Conservation (phyloP, 345 rosid genomes). For the Aquilaria sinensis region DNA sequence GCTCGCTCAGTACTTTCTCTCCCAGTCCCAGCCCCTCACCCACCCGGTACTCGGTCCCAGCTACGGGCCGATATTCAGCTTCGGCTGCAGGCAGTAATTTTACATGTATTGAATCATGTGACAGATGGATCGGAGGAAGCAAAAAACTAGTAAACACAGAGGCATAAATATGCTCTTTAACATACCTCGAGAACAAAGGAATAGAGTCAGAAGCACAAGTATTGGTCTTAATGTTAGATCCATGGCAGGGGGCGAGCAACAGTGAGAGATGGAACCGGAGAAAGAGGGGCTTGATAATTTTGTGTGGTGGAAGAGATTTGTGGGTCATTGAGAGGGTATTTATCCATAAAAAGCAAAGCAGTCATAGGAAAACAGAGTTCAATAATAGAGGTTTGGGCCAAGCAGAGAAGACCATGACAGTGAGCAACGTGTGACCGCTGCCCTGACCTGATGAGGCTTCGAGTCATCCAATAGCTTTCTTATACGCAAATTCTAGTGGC, state of each 20-base stretch:
- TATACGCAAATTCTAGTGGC: no score
- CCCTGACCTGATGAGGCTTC: no score
- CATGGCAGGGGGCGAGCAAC: constrained; percentile 1
- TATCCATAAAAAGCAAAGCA: neutral
- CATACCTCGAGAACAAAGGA: constrained; percentile 11
- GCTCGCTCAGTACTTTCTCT: constrained; percentile 22
- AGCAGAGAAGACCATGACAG: no score
- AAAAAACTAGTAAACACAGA: neutral
- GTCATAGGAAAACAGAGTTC: neutral
- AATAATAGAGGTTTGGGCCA: constrained; percentile 3
- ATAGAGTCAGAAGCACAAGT: constrained; percentile 2
- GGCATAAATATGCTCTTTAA: neutral
- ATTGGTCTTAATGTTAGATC: neutral
- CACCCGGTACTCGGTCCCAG: constrained; percentile 15
- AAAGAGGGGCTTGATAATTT: neutral
- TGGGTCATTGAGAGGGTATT: constrained; percentile 13
- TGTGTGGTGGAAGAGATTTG: constrained; percentile 19
- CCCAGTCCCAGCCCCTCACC: constrained; percentile 1
- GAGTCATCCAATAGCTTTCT: no score
- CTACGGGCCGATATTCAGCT: neutral
- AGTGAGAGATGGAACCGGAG: neutral
- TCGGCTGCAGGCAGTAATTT: neutral
- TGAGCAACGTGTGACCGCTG: no score
- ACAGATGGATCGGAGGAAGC: neutral
- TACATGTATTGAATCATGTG: neutral